Conservation (phyloP, 78 protist genomes). For the Emiliania huxleyi region DNA sequence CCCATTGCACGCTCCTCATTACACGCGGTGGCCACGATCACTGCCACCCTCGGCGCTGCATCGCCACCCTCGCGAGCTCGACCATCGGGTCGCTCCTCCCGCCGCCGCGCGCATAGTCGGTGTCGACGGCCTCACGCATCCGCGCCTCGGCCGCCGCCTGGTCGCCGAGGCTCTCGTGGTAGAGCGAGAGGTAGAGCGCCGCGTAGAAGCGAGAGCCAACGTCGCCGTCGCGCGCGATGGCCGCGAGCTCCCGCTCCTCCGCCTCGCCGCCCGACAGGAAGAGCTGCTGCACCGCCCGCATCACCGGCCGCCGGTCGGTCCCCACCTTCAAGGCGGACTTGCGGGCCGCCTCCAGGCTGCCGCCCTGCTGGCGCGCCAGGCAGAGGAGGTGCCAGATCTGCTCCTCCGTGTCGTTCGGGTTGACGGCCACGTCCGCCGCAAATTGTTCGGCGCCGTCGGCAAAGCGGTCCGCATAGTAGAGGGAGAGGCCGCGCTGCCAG, state of each 20-base stretch:
- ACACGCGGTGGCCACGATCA: too few relatives aligned
- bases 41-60: not conserved
- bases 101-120: not conserved
- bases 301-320: not conserved
- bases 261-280: not conserved
- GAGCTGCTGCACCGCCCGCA: not conserved
- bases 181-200: not conserved
- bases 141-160: not conserved
- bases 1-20: too few relatives aligned
- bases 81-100: not conserved
- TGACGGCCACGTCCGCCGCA: not conserved
- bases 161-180: not conserved
- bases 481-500: slow-evolving; percentile 20
- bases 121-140: not conserved
- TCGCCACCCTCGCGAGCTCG: not conserved
- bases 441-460: not conserved
- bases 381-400: not conserved
- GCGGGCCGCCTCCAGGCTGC: not conserved
- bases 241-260: not conserved
- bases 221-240: not conserved
- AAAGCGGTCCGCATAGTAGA: not conserved
- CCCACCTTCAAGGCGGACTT: not conserved
- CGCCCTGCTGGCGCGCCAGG: not conserved
- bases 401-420: slow-evolving; percentile 7
- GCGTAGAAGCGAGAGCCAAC: not conserved